A percentile compares a stretch with the other conserved stretches of the same genome.
Conservation (phyloP, 2,329 filamentous ascomycete species). For the Phoma sp. region DNA sequence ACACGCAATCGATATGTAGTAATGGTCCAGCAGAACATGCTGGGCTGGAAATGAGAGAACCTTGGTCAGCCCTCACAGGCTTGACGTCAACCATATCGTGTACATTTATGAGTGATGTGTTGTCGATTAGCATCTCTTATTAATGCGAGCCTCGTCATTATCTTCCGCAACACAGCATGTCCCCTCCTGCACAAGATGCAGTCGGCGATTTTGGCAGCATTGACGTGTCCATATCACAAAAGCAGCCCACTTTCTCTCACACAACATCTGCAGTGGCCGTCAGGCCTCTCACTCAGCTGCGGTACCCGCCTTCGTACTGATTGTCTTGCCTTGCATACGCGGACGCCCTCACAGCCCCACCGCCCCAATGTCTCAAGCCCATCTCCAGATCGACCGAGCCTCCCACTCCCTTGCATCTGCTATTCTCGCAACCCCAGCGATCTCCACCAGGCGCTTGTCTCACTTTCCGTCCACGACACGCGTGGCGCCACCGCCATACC, state of each 20-base stretch:
- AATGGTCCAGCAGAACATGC: slow-evolving; percentile 18
- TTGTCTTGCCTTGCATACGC: slow-evolving; percentile 6
- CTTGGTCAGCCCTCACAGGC: slow-evolving; percentile 15
- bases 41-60: slow-evolving; percentile 26
- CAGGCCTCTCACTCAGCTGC: slow-evolving; percentile 5
- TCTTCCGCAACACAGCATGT: slow-evolving; percentile 3
- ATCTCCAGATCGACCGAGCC: not conserved
- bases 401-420: slow-evolving; percentile 1
- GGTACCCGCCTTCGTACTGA: not conserved
- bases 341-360: not conserved
- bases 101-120: not conserved
- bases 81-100: slow-evolving; percentile 3
- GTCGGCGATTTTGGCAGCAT: slow-evolving; percentile 12
- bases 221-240: slow-evolving; percentile 7
- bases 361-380: slow-evolving; percentile 2
- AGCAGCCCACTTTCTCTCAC: not conserved
- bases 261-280: slow-evolving; percentile 10
- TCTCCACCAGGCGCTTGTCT: not conserved
- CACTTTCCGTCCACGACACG: not conserved
- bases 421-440: slow-evolving; percentile 5
- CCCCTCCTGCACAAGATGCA: slow-evolving; percentile 1
- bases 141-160: slow-evolving; percentile 13
- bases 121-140: not conserved
- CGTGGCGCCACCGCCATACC: slow-evolving; percentile 6
- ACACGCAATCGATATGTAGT: slow-evolving; percentile 30